Evolutionary conservation across 768 basidiomycete genomes (phyloP).

Genomic region (Chalciporus piperatus): DNA sequence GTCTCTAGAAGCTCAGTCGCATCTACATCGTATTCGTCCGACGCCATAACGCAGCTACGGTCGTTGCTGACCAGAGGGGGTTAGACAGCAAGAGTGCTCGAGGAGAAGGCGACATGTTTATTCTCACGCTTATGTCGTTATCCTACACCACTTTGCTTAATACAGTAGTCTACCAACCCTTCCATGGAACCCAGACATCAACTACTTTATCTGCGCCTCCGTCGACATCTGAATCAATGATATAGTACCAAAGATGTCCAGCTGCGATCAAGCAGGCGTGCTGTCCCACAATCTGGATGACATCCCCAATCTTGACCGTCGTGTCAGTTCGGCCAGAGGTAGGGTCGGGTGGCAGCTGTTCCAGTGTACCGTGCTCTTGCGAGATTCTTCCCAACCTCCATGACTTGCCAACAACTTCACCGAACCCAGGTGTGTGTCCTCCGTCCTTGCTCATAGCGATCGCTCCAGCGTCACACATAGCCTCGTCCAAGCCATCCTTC

Average conservation of each 20-base stretch:
- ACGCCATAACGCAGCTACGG: slow-evolving; percentile 43
- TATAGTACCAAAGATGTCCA: slow-evolving; percentile 79
- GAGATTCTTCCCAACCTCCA: slow-evolving; percentile 67
- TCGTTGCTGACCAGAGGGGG: slow-evolving; percentile 1
- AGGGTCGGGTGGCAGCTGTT: slow-evolving; percentile 29
- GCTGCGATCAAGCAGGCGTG: slow-evolving; percentile 85
- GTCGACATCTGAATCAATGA: slow-evolving; percentile 63
- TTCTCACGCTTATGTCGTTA: slow-evolving; percentile 23
- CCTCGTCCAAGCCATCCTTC: slow-evolving; percentile 61
- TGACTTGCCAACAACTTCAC: slow-evolving; percentile 62
- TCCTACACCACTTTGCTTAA: too few relatives aligned
- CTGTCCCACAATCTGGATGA: slow-evolving; percentile 75
- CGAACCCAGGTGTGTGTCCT: slow-evolving; percentile 69
- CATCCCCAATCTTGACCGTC: slow-evolving; percentile 52
- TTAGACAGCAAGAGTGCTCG: neutral
- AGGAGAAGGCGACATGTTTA: neutral
- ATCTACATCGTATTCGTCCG: slow-evolving; percentile 70
- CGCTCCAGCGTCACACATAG: slow-evolving; percentile 80
- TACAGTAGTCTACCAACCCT: too few relatives aligned
- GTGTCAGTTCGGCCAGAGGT: slow-evolving; percentile 6
- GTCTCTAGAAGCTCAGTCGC: slow-evolving; percentile 93
- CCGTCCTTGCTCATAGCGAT: slow-evolving; percentile 88
- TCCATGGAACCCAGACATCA: slow-evolving; percentile 89
- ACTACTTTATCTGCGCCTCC: slow-evolving; percentile 51
- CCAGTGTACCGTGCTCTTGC: slow-evolving; percentile 79